Evolutionary conservation across 495 filamentous ascomycete species (phyloP), one percentile per base, ranked within the genome.

Genomic region (Neurospora africana): DNA sequence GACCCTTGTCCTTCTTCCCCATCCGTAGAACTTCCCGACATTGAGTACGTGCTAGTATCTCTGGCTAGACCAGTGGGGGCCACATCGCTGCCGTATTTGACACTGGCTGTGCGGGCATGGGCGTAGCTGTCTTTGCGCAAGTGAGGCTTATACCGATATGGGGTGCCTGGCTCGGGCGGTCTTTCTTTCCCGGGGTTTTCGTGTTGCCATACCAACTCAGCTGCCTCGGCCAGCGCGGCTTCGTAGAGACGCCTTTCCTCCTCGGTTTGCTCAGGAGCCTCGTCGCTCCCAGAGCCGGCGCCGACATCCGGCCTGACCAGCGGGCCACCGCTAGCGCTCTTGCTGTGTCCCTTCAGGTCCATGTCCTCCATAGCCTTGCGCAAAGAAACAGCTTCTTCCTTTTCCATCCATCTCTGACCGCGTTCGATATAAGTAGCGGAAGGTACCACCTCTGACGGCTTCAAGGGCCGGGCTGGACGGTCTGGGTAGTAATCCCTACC

Each of bases 181-280:
- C 53, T 61, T 0, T 89, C 87, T 72, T 84, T 84, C 40, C 81
- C 77, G 5, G 82, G 82, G 75, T 95, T 88, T 75, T 91, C 88
- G 77, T 97, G 93, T 78, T 89, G 89, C 88, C 89, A 95, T 27
- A 97, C 93, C 5, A 97, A 84, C 76, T 97, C 91, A 4, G 93
- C 91, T 1, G 94, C 94, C 79, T 97, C 94, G 72, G 94, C 87
- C 72, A 94, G 89, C 10, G 94, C 94, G 30, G 91, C 92, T 10
- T 87, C 79, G 75, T 94, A 90, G 33, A 97, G 72, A 36, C 87
- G 85, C 68, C 84, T 80, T 36, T 96, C 92, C 43, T 92, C 91
- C 3, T 90, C 77, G 39, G 78, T 78, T 75, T 80, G 80, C 21
- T 67, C 70, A 1, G 68, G 74, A 10, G 70, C 47, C 27, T 61